A percentile compares a stretch with the other conserved stretches of the same genome.
These are phyloP conservation scores for Penicillium sp. DNA, from an alignment of 2,329 filamentous ascomycete species.

Conservation along the genomic window DNA sequence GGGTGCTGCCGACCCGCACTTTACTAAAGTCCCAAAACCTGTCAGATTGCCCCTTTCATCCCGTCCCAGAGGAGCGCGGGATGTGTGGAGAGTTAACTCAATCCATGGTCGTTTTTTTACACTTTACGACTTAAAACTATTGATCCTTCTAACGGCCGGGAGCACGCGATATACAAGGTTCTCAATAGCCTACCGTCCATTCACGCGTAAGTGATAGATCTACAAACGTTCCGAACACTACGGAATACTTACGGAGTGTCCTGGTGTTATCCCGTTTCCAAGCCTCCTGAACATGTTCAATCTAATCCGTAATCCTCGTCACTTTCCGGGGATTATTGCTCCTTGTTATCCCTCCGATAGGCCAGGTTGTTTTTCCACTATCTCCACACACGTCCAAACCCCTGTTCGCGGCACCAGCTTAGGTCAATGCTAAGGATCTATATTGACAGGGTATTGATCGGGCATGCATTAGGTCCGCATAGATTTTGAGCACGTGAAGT, in stretches of 20 bases:
- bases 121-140: constrained; percentile 17
- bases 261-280: not conserved
- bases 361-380: not conserved
- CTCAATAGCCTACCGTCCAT: not conserved
- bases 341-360: not conserved
- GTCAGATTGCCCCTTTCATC: constrained; percentile 3
- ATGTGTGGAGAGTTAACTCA: not conserved
- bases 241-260: too few relatives aligned
- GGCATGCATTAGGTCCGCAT: constrained; percentile 7
- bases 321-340: not conserved
- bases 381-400: constrained; percentile 3
- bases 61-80: not conserved
- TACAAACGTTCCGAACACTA: not conserved
- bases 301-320: not conserved
- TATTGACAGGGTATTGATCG: constrained; percentile 1
- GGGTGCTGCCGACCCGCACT: constrained; percentile 1
- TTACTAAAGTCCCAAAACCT: not conserved
- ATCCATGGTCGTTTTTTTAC: not conserved
- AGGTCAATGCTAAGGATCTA: not conserved
- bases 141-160: constrained; percentile 1
- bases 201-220: not conserved
- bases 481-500: constrained; percentile 4
- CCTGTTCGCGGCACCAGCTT: constrained; percentile 5
- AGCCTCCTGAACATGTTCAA: not conserved
- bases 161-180: not conserved